These are phyloP conservation scores for Entomortierella parvispora DNA, from an alignment of 192 early-diverging fungal genomes.

Conservation along the genomic window DNA sequence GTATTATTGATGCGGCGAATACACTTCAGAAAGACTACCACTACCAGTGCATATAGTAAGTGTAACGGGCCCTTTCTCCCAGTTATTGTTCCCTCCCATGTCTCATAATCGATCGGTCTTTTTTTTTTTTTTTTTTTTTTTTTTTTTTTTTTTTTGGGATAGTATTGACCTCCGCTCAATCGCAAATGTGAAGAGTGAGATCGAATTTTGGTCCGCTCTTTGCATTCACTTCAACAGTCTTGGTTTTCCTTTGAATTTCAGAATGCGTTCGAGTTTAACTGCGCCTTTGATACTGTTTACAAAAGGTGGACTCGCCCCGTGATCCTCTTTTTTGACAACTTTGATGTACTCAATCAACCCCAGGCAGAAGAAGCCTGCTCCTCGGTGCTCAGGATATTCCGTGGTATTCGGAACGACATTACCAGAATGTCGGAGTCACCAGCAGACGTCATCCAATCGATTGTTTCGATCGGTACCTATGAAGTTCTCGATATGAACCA, in stretches of 20 bases:
- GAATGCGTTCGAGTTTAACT: not conserved
- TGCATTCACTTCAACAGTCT: slow-evolving; percentile 2
- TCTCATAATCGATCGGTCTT: not conserved
- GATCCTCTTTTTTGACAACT: slow-evolving; percentile 25
- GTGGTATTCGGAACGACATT: slow-evolving; percentile 3
- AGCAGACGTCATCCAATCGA: slow-evolving; percentile 16
- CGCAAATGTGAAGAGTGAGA: slow-evolving; percentile 1
- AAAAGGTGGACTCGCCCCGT: slow-evolving; percentile 20
- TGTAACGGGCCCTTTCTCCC: not conserved
- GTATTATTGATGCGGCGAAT: slow-evolving; percentile 20
- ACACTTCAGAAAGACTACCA: slow-evolving; percentile 23
- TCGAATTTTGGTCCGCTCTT: slow-evolving; percentile 11
- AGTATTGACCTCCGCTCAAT: slow-evolving; percentile 13
- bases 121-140: no score
- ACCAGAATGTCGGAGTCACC: not conserved
- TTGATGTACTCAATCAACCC: slow-evolving; percentile 15
- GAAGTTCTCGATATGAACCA: slow-evolving; percentile 20
- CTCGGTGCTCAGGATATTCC: not conserved
- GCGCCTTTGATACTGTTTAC: not conserved
- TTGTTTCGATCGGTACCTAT: slow-evolving; percentile 29
- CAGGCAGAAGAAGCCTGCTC: not conserved
- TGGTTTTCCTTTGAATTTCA: not conserved
- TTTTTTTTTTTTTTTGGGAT: no score
- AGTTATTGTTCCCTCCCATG: not conserved
- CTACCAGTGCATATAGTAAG: slow-evolving; percentile 47